Percentiles rank a stretch among this genome's conserved stretches.
These are phyloP conservation scores for Neurospora sublineolata DNA, from an alignment of 495 filamentous ascomycete species.

Conservation along the genomic window DNA sequence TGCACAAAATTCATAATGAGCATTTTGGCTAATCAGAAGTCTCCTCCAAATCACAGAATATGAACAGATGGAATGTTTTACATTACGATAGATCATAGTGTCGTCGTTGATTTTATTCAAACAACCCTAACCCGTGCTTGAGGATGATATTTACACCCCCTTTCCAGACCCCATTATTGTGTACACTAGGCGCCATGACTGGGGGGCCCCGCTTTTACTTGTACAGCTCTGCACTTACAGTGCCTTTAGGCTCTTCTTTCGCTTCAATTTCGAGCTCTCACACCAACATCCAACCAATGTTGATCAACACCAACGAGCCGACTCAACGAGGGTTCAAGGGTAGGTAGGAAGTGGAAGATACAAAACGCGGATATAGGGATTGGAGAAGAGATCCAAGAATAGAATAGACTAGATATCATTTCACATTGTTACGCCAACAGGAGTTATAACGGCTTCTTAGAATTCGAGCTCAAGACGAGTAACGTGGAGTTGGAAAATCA, in stretches of 20 bases:
- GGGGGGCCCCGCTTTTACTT: not conserved
- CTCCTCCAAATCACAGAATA: not conserved
- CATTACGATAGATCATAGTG: not conserved
- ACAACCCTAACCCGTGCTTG: not conserved
- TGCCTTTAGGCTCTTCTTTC: not conserved
- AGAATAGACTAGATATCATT: not conserved
- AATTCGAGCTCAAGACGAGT: too few relatives aligned
- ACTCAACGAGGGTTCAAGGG: not conserved
- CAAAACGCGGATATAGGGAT: not conserved
- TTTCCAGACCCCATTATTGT: not conserved
- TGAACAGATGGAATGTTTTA: not conserved
- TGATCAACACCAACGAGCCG: not conserved
- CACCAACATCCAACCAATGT: not conserved
- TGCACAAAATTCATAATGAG: not conserved
- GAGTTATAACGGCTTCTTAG: too few relatives aligned
- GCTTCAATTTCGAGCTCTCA: not conserved
- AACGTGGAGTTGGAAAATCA: too few relatives aligned
- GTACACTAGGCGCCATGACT: not conserved
- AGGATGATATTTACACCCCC: not conserved
- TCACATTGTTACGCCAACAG: not conserved
- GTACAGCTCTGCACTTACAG: not conserved
- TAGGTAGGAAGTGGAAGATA: not conserved
- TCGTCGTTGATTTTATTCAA: not conserved
- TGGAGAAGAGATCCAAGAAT: not conserved
- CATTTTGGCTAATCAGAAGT: not conserved